Conservation (phyloP, 495 filamentous ascomycete genomes). For the Penicillium cosmopolitanum region DNA sequence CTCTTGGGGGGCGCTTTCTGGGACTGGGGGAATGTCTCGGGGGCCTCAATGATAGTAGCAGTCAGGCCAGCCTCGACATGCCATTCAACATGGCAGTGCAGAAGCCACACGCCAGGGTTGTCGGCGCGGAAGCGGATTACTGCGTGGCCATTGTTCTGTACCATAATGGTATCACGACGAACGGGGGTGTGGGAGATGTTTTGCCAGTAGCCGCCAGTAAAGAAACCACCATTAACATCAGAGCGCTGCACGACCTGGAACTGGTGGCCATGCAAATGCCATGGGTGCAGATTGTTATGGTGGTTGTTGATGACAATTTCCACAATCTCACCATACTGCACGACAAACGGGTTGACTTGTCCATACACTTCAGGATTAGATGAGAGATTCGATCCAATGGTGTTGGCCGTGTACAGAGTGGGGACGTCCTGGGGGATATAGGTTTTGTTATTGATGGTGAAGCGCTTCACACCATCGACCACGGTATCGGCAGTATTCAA, state of each 20-base stretch:
- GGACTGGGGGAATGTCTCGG: slow-evolving; percentile 30
- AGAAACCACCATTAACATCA: slow-evolving; percentile 48
- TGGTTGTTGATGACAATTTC: slow-evolving; percentile 69
- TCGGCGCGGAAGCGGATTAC: slow-evolving; percentile 69
- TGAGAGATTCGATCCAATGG: slow-evolving; percentile 54
- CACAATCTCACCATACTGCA: slow-evolving; percentile 54
- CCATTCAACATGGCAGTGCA: slow-evolving; percentile 86
- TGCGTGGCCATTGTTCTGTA: slow-evolving; percentile 58
- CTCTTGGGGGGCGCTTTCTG: slow-evolving; percentile 25
- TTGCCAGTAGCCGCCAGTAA: slow-evolving; percentile 31
- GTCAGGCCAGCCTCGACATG: slow-evolving; percentile 74
- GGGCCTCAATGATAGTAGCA: slow-evolving; percentile 68
- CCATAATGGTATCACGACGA: slow-evolving; percentile 60
- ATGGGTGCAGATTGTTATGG: slow-evolving; percentile 64
- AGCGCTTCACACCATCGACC: slow-evolving; percentile 61
- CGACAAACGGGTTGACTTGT: slow-evolving; percentile 48
- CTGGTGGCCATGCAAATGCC: slow-evolving; percentile 67
- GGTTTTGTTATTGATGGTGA: slow-evolving; percentile 49
- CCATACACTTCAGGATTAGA: slow-evolving; percentile 48
- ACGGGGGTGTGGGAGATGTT: slow-evolving; percentile 28
- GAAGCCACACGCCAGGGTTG: slow-evolving; percentile 78
- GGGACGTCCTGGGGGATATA: slow-evolving; percentile 68
- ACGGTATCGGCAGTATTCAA: slow-evolving; percentile 56
- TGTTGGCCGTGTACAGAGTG: slow-evolving; percentile 68
- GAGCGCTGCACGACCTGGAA: slow-evolving; percentile 52